These are phyloP conservation scores for Dittrichia graveolens DNA, from an alignment of 129 eudicot species.

Conservation along the genomic window DNA sequence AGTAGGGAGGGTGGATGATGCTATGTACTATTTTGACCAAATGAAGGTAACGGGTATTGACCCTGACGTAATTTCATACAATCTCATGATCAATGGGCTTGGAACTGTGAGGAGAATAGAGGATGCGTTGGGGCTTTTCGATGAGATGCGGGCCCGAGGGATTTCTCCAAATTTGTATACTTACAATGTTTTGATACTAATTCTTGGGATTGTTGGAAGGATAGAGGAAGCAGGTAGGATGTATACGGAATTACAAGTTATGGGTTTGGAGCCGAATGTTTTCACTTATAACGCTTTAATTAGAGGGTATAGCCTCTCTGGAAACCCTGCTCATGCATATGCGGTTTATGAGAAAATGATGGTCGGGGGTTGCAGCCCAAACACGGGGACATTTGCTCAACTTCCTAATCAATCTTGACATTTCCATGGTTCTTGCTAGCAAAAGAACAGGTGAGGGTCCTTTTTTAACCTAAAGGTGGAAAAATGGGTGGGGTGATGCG, in stretches of 20 bases:
- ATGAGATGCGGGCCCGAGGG: conserved; percentile 72
- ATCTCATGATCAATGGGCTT: conserved; percentile 87
- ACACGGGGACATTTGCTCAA: conserved; percentile 81
- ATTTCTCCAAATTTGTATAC: conserved; percentile 76
- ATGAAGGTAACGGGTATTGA: conserved; percentile 72
- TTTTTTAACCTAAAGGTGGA: background rate
- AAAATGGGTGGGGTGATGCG: background rate
- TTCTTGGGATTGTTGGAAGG: conserved; percentile 79
- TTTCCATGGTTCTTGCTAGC: conserved; percentile 20
- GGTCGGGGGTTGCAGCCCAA: conserved; percentile 91
- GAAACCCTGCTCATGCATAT: conserved; percentile 72
- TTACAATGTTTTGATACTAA: conserved; percentile 69
- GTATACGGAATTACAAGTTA: conserved; percentile 61
- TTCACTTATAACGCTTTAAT: conserved; percentile 89
- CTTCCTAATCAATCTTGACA: conserved; percentile 73
- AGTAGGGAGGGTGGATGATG: conserved; percentile 65
- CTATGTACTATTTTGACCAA: conserved; percentile 68
- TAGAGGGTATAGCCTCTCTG: conserved; percentile 77
- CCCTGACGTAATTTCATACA: conserved; percentile 80
- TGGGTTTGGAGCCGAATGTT: conserved; percentile 83
- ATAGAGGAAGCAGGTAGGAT: conserved; percentile 72
- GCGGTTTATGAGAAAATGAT: conserved; percentile 90
- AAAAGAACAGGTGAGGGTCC: conserved; percentile 19
- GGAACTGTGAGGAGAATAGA: conserved; percentile 59
- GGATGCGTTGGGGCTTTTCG: conserved; percentile 72